These are phyloP conservation scores for Roridomyces roridus DNA, from an alignment of 768 basidiomycete species.

Conservation along the genomic window DNA sequence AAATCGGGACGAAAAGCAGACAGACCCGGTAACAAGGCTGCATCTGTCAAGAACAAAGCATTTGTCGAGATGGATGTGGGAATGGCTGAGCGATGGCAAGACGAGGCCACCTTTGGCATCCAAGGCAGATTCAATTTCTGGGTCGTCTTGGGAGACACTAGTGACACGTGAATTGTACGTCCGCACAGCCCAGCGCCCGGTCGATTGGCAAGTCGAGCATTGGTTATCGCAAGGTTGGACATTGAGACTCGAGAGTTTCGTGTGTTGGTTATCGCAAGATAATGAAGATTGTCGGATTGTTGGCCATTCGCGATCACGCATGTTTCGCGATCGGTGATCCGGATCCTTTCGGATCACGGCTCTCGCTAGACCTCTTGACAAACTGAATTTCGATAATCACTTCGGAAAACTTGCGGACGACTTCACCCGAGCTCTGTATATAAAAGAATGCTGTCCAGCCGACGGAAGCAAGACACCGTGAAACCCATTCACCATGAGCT, in stretches of 20 bases:
- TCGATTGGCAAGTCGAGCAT: slow-evolving; percentile 14
- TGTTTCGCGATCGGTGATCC: too few relatives aligned
- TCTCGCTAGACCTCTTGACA: too few relatives aligned
- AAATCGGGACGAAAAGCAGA: neutral
- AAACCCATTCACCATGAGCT: slow-evolving; percentile 16
- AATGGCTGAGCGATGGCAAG: slow-evolving; percentile 57
- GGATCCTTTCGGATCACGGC: too few relatives aligned
- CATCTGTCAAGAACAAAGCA: slow-evolving; percentile 68
- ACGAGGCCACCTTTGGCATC: slow-evolving; percentile 35
- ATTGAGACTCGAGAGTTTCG: neutral
- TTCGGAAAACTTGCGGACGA: too few relatives aligned
- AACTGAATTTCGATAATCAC: too few relatives aligned
- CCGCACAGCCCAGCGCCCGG: slow-evolving; percentile 8
- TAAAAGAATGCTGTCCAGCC: too few relatives aligned
- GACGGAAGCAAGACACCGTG: too few relatives aligned
- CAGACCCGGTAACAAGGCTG: slow-evolving; percentile 58
- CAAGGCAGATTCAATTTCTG: neutral
- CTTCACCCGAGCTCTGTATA: too few relatives aligned
- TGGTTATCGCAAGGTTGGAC: slow-evolving; percentile 5
- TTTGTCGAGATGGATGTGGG: slow-evolving; percentile 73
- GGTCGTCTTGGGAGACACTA: slow-evolving; percentile 5
- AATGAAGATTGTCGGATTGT: too few relatives aligned
- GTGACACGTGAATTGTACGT: slow-evolving; percentile 8
- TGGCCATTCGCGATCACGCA: too few relatives aligned
- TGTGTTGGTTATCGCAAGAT: too few relatives aligned